A percentile compares a stretch with the other conserved stretches of the same genome.
Conservation (phyloP, 2,329 filamentous ascomycete genomes). For the Penicillium oxalicum region DNA sequence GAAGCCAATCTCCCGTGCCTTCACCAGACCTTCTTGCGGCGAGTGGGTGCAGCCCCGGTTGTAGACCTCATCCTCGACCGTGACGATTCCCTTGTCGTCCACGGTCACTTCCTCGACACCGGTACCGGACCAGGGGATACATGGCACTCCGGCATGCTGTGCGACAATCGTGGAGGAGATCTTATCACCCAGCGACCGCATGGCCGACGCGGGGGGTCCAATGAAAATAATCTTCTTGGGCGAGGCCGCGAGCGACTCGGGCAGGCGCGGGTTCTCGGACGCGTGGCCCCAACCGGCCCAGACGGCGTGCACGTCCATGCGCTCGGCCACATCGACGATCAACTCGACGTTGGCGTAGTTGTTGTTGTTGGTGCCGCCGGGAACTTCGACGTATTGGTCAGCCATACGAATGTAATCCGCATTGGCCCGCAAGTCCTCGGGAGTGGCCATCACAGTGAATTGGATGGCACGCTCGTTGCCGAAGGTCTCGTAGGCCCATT, state of each 20-base stretch:
- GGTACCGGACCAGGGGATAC: slow-evolving; percentile 98
- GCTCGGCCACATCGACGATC: slow-evolving; percentile 97
- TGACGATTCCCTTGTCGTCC: slow-evolving; percentile 81
- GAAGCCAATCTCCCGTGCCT: slow-evolving; percentile 88
- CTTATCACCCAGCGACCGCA: slow-evolving; percentile 98
- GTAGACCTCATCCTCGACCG: slow-evolving; percentile 79
- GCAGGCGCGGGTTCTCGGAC: slow-evolving; percentile 96
- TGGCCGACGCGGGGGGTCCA: slow-evolving; percentile 91
- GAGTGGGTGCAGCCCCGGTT: slow-evolving; percentile 84
- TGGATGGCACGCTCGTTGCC: slow-evolving; percentile 97
- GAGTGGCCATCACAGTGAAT: slow-evolving; percentile 99
- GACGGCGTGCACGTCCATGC: slow-evolving; percentile 96
- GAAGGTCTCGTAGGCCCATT: slow-evolving; percentile 99
- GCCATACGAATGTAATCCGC: slow-evolving; percentile 99
- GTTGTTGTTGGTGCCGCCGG: slow-evolving; percentile 99
- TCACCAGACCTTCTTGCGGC: slow-evolving; percentile 81
- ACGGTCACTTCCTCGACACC: slow-evolving; percentile 77
- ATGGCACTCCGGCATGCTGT: slow-evolving; percentile 91
- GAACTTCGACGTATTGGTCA: slow-evolving; percentile 98
- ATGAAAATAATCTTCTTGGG: slow-evolving; percentile 99
- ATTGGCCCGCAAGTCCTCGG: slow-evolving; percentile 94
- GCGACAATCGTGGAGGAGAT: slow-evolving; percentile 99
- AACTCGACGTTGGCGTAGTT: slow-evolving; percentile 99
- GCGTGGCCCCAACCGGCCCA: slow-evolving; percentile 99
- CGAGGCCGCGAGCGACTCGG: slow-evolving; percentile 90